phyloP scores from a whole-genome alignment of 805 yeast genomes.

The Kazachstania viticola region DNA sequence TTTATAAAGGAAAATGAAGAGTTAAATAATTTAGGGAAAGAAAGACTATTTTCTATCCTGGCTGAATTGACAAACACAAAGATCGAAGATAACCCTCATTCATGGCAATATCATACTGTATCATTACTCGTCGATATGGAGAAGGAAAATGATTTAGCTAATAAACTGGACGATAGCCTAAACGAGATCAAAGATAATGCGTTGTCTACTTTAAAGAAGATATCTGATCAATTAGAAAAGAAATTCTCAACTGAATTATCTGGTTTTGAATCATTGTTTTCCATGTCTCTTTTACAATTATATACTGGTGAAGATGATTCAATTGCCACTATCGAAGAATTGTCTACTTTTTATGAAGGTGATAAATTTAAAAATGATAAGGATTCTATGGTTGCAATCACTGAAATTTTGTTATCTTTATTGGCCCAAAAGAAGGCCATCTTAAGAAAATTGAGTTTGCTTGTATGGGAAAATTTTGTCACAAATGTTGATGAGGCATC shows the following conservation, averaged over 20 bases:
- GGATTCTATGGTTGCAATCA: constrained; percentile 37
- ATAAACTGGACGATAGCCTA: constrained; percentile 50
- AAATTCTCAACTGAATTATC: background rate
- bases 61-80: constrained; percentile 42
- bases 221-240: constrained; percentile 32
- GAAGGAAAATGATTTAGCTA: constrained; percentile 19
- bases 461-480: constrained; percentile 48
- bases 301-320: constrained; percentile 72
- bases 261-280: constrained; percentile 66
- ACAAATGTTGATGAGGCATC: constrained; percentile 34
- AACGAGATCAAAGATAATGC: constrained; percentile 37
- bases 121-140: constrained; percentile 25
- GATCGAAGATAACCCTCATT: constrained; percentile 3
- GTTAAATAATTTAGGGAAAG: constrained; percentile 32
- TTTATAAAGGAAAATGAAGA: constrained; percentile 14
- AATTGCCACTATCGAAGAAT: constrained; percentile 59
- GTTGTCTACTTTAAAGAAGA: constrained; percentile 35
- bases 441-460: constrained; percentile 44
- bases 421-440: constrained; percentile 46
- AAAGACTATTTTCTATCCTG: constrained; percentile 57
- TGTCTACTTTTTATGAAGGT: constrained; percentile 32
- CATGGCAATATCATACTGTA: constrained; percentile 51
- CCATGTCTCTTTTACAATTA: constrained; percentile 67
- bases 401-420: constrained; percentile 48
- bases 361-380: constrained; percentile 20